Conservation (phyloP, 495 filamentous ascomycete genomes). For the Xylaria scruposa region DNA sequence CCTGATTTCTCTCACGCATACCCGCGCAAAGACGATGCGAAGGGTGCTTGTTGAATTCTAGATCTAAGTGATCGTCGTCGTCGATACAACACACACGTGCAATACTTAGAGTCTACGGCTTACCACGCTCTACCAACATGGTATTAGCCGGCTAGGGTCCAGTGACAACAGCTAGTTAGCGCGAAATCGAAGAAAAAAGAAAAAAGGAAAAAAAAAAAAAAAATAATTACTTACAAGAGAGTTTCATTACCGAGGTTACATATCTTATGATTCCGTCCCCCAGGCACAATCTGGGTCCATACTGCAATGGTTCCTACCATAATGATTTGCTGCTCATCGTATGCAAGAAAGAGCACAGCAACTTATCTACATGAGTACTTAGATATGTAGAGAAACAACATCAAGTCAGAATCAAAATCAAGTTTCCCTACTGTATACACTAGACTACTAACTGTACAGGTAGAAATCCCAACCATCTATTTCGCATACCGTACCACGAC, state of each 20-base stretch:
- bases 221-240: background rate
- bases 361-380: background rate
- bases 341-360: background rate
- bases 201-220: background rate
- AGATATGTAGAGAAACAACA: too few species aligned
- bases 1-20: background rate
- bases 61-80: background rate
- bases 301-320: background rate
- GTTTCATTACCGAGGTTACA: conserved; percentile 2
- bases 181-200: background rate
- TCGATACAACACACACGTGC: background rate
- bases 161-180: background rate
- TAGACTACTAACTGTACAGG: background rate
- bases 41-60: background rate
- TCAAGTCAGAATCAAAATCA: background rate
- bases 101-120: background rate
- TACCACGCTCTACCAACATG: background rate
- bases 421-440: background rate
- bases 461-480: conserved; percentile 5
- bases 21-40: background rate
- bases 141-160: background rate
- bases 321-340: background rate
- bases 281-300: too few species aligned
- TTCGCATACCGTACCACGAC: background rate
- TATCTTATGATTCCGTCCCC: background rate